phyloP scores from a whole-genome alignment of 805 yeast species.

The Metschnikowia vanudenii region DNA sequence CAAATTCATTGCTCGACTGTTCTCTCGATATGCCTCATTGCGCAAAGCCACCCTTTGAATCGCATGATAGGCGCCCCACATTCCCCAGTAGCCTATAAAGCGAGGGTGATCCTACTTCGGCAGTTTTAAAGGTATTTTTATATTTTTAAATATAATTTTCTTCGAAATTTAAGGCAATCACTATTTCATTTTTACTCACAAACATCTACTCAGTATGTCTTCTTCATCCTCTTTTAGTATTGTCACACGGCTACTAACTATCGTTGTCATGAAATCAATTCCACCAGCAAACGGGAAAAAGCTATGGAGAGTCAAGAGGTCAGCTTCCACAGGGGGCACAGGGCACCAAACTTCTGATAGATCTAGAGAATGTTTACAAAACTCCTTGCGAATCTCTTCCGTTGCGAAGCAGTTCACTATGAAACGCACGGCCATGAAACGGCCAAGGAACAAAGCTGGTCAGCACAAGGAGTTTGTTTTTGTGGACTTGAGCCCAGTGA shows the following conservation, averaged over 20 bases:
- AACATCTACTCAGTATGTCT: no score
- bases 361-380: slow-evolving; percentile 41
- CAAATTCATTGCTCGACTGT: no score
- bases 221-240: no score
- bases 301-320: slow-evolving; percentile 44
- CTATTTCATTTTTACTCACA: no score
- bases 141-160: no score
- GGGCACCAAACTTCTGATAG: slow-evolving; percentile 19
- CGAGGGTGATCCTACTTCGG: no score
- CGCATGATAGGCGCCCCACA: no score
- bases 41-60: no score
- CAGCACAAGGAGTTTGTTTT: slow-evolving; percentile 46
- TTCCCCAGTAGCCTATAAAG: no score
- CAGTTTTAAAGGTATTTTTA: no score
- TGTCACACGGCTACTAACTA: slow-evolving; percentile 1
- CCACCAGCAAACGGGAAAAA: slow-evolving; percentile 48
- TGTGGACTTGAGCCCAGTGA: slow-evolving; percentile 45
- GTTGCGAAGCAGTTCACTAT: slow-evolving; percentile 35
- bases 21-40: no score
- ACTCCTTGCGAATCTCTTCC: slow-evolving; percentile 42
- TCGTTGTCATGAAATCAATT: slow-evolving; percentile 21
- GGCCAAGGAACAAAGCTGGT: slow-evolving; percentile 46
- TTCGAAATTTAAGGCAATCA: no score
- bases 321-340: slow-evolving; percentile 18
- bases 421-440: slow-evolving; percentile 40